A percentile compares a stretch with the other conserved stretches of the same genome.
Evolutionary conservation across 2,329 filamentous ascomycete species (phyloP).

Genomic region (Diaporthe helianthi): DNA sequence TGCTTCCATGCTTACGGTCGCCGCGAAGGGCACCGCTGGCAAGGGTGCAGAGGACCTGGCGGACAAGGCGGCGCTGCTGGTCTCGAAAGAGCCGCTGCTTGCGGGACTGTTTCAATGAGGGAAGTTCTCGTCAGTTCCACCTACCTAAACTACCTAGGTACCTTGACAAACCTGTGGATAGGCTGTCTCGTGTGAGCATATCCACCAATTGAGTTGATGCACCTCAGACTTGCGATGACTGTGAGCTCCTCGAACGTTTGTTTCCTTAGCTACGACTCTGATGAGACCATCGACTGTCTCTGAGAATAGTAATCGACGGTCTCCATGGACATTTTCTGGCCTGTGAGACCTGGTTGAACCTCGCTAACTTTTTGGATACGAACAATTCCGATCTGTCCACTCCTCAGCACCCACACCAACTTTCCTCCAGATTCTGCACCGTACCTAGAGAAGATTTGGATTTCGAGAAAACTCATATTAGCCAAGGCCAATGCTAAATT

Average conservation of each 20-base stretch:
- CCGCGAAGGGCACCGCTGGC: constrained; percentile 40
- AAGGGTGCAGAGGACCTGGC: constrained; percentile 38
- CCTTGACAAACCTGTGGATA: background rate
- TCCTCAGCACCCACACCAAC: no score
- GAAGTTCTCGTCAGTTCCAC: background rate
- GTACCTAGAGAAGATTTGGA: no score
- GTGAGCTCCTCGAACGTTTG: no score
- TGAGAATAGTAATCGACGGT: background rate
- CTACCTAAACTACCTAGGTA: no score
- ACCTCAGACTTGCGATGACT: background rate
- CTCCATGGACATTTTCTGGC: no score
- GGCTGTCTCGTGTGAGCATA: background rate
- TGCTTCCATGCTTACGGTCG: constrained; percentile 45
- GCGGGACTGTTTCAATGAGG: constrained; percentile 42
- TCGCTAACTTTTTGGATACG: background rate
- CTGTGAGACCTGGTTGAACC: no score
- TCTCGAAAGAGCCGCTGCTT: constrained; percentile 47
- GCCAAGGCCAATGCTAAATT: background rate
- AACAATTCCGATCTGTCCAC: background rate
- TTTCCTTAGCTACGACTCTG: background rate
- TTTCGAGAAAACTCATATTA: background rate
- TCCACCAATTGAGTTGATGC: background rate
- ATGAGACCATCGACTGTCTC: background rate
- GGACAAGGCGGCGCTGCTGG: constrained; percentile 43
- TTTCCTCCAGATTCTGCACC: background rate